Percentiles rank a stretch among this genome's conserved stretches.
phyloP scores from a whole-genome alignment of 352 stramenopile genomes.

The Globisporangium apiculatum region DNA sequence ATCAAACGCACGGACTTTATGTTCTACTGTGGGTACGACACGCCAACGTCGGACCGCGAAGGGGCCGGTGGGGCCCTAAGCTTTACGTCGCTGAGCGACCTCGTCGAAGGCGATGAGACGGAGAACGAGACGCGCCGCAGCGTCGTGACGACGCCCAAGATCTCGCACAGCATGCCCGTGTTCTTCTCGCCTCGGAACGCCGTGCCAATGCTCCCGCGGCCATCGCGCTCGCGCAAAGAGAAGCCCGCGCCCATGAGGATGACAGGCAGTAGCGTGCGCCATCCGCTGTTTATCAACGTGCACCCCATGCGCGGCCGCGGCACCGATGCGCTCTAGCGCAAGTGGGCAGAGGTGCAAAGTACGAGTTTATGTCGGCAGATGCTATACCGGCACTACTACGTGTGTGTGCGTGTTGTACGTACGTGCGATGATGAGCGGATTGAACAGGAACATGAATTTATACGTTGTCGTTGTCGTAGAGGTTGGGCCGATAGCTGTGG shows the following conservation, averaged over 20 bases:
- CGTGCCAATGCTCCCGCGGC: slow-evolving; percentile 20
- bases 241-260: slow-evolving; percentile 8
- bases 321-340: slow-evolving; percentile 7
- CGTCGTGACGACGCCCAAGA: slow-evolving; percentile 23
- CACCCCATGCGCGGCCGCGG: slow-evolving; percentile 7
- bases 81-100: slow-evolving; percentile 11
- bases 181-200: slow-evolving; percentile 44
- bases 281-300: slow-evolving; percentile 11
- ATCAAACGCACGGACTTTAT: slow-evolving; percentile 37
- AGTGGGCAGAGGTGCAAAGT: background rate
- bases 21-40: slow-evolving; percentile 48
- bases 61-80: slow-evolving; percentile 24
- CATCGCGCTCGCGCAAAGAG: slow-evolving; percentile 10
- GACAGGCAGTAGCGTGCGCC: slow-evolving; percentile 7
- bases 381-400: too few relatives aligned
- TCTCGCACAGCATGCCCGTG: slow-evolving; percentile 42
- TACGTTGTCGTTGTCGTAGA: too few relatives aligned
- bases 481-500: too few relatives aligned
- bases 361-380: too few relatives aligned
- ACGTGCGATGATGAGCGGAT: too few relatives aligned
- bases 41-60: slow-evolving; percentile 25
- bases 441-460: too few relatives aligned
- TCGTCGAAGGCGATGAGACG: slow-evolving; percentile 7
- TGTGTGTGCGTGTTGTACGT: too few relatives aligned
- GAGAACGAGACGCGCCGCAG: slow-evolving; percentile 9